Conservation (phyloP, 805 yeast genomes). For the Ogataea glucozyma region DNA sequence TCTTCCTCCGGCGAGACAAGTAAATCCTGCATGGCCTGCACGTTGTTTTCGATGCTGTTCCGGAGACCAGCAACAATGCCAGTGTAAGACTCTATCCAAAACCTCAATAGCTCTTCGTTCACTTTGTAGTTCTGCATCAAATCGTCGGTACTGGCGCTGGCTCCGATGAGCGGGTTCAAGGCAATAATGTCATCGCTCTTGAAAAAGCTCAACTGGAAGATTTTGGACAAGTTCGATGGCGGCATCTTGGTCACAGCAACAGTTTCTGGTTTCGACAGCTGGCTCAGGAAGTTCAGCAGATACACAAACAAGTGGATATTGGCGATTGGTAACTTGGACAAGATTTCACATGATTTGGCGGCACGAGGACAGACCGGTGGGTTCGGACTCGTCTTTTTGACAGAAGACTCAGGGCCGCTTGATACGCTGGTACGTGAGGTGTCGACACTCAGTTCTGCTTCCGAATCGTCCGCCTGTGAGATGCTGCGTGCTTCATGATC, state of each 20-base stretch:
- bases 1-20: constrained; percentile 22
- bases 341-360: constrained; percentile 5
- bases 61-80: constrained; percentile 16
- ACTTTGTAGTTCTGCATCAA: constrained; percentile 29
- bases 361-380: not conserved
- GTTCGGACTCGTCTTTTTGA: not conserved
- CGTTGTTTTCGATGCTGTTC: constrained; percentile 8
- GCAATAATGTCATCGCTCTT: constrained; percentile 32
- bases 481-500: not conserved
- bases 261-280: constrained; percentile 24
- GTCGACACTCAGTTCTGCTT: constrained; percentile 13
- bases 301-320: constrained; percentile 36
- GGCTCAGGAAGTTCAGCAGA: constrained; percentile 30
- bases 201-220: constrained; percentile 41
- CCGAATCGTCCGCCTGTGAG: constrained; percentile 15
- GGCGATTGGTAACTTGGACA: constrained; percentile 29
- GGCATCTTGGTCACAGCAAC: constrained; percentile 39
- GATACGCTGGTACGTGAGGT: constrained; percentile 11
- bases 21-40: constrained; percentile 13
- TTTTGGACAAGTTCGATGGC: constrained; percentile 37
- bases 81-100: constrained; percentile 30
- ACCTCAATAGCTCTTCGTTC: constrained; percentile 30
- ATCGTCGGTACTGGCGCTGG: constrained; percentile 29
- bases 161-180: constrained; percentile 20
- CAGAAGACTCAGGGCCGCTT: not conserved